Conservation (phyloP, 139 green algal genomes). For the Protoeuglena noctilucae region DNA sequence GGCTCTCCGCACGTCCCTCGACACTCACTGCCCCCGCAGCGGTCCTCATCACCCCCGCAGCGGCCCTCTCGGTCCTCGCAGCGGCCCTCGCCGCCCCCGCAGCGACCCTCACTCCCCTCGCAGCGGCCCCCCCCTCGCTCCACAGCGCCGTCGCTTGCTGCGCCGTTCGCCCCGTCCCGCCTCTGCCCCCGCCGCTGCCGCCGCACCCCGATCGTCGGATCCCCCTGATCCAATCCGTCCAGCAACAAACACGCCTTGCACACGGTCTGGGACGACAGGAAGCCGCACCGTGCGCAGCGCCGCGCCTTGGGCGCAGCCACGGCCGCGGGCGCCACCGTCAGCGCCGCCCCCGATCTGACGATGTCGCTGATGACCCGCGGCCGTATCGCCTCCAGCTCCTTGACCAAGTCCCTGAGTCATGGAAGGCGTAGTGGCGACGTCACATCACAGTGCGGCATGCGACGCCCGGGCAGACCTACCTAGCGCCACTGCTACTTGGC, state of each 20-base stretch:
- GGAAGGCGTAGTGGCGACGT: neutral
- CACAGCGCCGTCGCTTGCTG: neutral
- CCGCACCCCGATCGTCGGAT: neutral
- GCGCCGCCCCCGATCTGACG: conserved; percentile 62
- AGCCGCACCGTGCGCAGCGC: conserved; percentile 62
- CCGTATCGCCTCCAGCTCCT: conserved; percentile 73
- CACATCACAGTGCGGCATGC: neutral
- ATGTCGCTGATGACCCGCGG: conserved; percentile 71
- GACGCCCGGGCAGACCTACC: neutral
- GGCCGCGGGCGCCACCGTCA: conserved; percentile 7
- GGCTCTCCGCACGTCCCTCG: no score
- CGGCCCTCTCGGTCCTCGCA: neutral
- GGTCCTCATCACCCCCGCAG: neutral
- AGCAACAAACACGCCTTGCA: conserved; percentile 82
- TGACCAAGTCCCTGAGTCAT: conserved; percentile 87
- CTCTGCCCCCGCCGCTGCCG: neutral
- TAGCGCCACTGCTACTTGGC: neutral
- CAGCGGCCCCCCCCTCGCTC: neutral
- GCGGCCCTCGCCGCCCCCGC: no score
- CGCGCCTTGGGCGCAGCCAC: conserved; percentile 3
- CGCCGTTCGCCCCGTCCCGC: neutral
- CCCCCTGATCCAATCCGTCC: conserved; percentile 66
- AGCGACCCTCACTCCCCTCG: neutral
- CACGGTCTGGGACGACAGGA: conserved; percentile 63
- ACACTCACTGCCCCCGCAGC: neutral